Conservation (phyloP, 345 rosid species). For the Anastatica hierochuntica region DNA sequence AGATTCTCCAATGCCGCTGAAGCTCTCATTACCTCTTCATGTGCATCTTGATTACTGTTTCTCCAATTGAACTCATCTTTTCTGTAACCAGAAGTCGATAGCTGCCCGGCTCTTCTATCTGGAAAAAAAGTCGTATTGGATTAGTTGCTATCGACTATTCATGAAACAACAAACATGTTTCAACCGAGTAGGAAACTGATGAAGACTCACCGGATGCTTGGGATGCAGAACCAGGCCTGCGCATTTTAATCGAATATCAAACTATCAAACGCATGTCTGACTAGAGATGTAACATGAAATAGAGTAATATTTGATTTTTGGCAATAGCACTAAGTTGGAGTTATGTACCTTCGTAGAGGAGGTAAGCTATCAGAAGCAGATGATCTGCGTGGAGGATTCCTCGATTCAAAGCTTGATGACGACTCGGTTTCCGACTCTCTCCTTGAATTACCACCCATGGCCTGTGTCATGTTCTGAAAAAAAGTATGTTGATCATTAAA, state of each 20-base stretch:
- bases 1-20: conserved; percentile 84
- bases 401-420: conserved; percentile 45
- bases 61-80: conserved; percentile 85
- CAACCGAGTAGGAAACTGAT: conserved; percentile 6
- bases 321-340: too few relatives aligned
- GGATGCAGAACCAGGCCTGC: conserved; percentile 47
- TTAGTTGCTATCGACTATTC: conserved; percentile 14
- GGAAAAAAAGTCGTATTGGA: not conserved
- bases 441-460: conserved; percentile 49
- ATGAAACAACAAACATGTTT: not conserved
- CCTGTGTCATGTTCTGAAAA: conserved; percentile 53
- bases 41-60: conserved; percentile 49
- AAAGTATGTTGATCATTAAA: not conserved
- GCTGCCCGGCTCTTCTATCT: conserved; percentile 88
- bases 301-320: not conserved
- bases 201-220: conserved; percentile 62
- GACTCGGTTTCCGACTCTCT: conserved; percentile 54
- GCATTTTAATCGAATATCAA: not conserved
- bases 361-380: conserved; percentile 88
- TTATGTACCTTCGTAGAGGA: conserved; percentile 67
- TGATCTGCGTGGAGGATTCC: conserved; percentile 60
- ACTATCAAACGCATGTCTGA: conserved; percentile 9
- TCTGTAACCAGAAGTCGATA: conserved; percentile 59
- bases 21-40: conserved; percentile 70
- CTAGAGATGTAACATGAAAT: not conserved